Evolutionary conservation across 441 rosid genomes (phyloP).

Genomic region (Eutrema salsugineum): DNA sequence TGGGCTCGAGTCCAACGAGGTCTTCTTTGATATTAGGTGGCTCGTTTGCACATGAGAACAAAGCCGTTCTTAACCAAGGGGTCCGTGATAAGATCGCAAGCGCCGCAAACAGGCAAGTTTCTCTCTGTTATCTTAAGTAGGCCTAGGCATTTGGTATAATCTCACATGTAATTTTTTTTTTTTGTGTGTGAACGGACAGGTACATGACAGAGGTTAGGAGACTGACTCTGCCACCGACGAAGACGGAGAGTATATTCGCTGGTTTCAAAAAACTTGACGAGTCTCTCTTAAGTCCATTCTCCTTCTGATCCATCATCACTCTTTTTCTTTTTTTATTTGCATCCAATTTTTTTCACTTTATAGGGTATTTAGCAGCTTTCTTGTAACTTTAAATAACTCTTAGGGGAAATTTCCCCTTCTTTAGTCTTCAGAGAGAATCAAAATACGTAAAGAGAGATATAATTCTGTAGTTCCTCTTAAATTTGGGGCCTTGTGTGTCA

Average conservation of each 20-base stretch:
- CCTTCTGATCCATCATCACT: conserved; percentile 34
- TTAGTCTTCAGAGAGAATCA: conserved; percentile 18
- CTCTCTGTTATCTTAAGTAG: background rate
- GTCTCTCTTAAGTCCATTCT: conserved; percentile 64
- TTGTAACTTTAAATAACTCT: conserved; percentile 12
- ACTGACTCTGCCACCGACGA: conserved; percentile 76
- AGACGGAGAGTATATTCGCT: conserved; percentile 69
- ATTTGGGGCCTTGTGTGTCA: background rate
- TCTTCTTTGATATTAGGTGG: conserved; percentile 75
- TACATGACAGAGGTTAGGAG: conserved; percentile 93
- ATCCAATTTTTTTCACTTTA: conserved; percentile 15
- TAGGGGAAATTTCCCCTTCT: background rate
- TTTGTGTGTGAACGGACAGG: conserved; percentile 41
- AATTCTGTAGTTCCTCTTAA: conserved; percentile 7
- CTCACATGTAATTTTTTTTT: background rate
- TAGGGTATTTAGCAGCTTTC: conserved; percentile 14
- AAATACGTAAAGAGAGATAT: conserved; percentile 6
- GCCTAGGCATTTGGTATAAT: background rate
- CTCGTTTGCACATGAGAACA: conserved; percentile 53
- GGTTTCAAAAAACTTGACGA: conserved; percentile 91
- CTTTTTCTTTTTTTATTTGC: background rate
- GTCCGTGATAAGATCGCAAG: conserved; percentile 82
- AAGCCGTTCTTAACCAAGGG: conserved; percentile 63
- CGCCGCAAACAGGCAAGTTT: conserved; percentile 83
- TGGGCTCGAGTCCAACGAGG: conserved; percentile 62